These are phyloP conservation scores for Fusarium xylarioides DNA, from an alignment of 2,329 filamentous ascomycete species.

Conservation along the genomic window DNA sequence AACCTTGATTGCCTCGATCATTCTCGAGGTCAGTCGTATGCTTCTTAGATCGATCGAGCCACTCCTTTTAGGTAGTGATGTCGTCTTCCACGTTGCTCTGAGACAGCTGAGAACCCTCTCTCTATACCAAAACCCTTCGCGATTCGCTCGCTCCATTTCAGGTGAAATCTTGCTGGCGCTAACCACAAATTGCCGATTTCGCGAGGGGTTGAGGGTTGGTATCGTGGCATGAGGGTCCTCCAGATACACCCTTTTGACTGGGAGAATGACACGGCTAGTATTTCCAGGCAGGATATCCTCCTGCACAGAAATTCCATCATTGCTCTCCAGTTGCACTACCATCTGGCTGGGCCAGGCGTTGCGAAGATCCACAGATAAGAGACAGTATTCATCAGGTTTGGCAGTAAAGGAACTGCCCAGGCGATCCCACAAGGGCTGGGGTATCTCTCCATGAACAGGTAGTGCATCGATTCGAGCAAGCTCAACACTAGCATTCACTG, in stretches of 20 bases:
- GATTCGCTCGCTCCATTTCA: constrained; percentile 77
- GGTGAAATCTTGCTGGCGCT: constrained; percentile 81
- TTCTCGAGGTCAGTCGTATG: constrained; percentile 76
- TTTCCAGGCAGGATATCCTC: constrained; percentile 72
- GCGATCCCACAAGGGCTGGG: constrained; percentile 65
- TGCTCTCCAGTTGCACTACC: constrained; percentile 67
- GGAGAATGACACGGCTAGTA: constrained; percentile 78
- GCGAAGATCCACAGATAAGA: constrained; percentile 83
- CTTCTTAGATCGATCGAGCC: constrained; percentile 81
- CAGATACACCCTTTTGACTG: constrained; percentile 78
- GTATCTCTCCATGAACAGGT: constrained; percentile 74
- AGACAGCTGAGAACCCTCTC: constrained; percentile 79
- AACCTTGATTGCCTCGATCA: constrained; percentile 84
- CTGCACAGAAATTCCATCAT: constrained; percentile 59
- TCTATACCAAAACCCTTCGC: constrained; percentile 92
- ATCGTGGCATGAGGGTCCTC: constrained; percentile 81
- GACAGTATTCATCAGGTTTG: constrained; percentile 72
- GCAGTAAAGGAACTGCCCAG: constrained; percentile 47
- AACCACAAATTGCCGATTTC: constrained; percentile 93
- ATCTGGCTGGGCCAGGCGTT: constrained; percentile 91
- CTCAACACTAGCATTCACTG: constrained; percentile 91
- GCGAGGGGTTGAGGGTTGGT: constrained; percentile 80
- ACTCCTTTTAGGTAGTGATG: constrained; percentile 58
- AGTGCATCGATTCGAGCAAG: constrained; percentile 81
- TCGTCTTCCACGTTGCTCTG: constrained; percentile 75